Evolutionary conservation across 1,284 basidiomycete genomes (phyloP).

Genomic region (Boletus semigastroideus): DNA sequence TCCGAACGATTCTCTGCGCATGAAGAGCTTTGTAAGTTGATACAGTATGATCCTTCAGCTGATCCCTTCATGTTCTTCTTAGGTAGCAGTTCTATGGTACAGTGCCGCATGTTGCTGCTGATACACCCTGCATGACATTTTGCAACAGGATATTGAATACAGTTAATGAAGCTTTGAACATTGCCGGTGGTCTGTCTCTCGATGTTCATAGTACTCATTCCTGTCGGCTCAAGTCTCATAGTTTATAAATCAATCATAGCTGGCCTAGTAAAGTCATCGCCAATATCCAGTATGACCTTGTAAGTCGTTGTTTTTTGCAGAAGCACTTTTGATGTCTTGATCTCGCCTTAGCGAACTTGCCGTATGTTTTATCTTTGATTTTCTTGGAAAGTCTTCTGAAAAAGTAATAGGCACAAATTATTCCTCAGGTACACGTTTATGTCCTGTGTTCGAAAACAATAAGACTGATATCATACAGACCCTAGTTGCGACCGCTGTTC

Average conservation of each 20-base stretch:
- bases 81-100: slow-evolving; percentile 4
- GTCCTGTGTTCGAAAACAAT: background rate
- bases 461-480: background rate
- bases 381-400: background rate
- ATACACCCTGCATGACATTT: background rate
- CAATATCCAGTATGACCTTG: background rate
- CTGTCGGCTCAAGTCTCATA: background rate
- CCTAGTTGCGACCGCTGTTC: background rate
- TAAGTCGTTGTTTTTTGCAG: background rate
- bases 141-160: background rate
- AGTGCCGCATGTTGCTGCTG: background rate
- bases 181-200: background rate
- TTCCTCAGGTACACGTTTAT: background rate
- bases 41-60: accelerated
- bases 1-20: background rate
- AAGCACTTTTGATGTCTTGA: background rate
- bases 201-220: background rate
- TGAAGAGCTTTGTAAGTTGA: slow-evolving; percentile 11
- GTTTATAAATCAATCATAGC: background rate
- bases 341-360: background rate
- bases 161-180: background rate
- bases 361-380: background rate
- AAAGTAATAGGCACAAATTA: background rate
- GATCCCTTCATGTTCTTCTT: background rate
- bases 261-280: background rate